A percentile compares a stretch with the other conserved stretches of the same genome.
Conservation (phyloP, 345 rosid genomes). For the Carallia brachiata region DNA sequence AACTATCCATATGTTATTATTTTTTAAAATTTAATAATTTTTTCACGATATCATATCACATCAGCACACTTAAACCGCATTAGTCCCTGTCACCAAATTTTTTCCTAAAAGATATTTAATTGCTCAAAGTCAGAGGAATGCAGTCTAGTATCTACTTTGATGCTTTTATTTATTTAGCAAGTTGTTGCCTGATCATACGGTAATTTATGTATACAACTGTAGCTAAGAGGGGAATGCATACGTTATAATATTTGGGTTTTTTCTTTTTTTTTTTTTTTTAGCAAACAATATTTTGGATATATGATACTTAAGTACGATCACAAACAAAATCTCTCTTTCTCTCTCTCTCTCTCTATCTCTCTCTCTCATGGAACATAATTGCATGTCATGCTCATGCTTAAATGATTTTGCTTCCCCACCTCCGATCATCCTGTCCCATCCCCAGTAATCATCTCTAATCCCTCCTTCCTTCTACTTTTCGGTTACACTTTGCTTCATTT, state of each 20-base stretch:
- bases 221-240: not conserved
- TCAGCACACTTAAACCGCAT: no score
- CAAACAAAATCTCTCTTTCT: conserved; percentile 18
- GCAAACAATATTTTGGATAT: not conserved
- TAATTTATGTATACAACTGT: no score
- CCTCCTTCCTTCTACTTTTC: conserved; percentile 10
- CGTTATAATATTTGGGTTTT: conserved; percentile 9
- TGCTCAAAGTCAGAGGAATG: not conserved
- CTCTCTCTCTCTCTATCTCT: conserved; percentile 18
- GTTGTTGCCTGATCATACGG: no score
- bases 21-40: no score
- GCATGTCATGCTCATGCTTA: conserved; percentile 62
- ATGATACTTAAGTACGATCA: conserved; percentile 9
- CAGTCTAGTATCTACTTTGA: no score
- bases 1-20: no score
- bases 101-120: no score
- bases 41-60: no score
- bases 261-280: no score
- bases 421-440: conserved; percentile 32
- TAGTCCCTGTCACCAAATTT: no score
- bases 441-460: conserved; percentile 30
- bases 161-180: no score
- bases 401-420: conserved; percentile 65
- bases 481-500: conserved; percentile 11
- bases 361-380: conserved; percentile 58